phyloP scores from a whole-genome alignment of 1,139 yeast species.

The Suhomyces chickasaworum region DNA sequence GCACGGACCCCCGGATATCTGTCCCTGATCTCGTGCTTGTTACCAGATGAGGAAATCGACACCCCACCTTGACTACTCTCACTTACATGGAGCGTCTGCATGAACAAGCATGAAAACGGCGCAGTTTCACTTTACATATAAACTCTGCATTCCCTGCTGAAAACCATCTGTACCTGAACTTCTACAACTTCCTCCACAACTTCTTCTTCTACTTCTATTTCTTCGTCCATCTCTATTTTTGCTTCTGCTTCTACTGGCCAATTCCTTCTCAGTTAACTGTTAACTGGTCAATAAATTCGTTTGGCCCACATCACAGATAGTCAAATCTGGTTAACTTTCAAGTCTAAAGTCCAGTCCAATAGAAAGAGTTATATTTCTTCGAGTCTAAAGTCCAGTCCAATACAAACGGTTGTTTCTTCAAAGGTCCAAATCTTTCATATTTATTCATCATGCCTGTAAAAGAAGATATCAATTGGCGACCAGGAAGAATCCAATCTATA shows the following conservation, averaged over 20 bases:
- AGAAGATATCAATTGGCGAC: slow-evolving; percentile 27
- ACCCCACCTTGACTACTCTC: not conserved
- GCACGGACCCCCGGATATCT: slow-evolving; percentile 2
- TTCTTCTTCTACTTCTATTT: too few species aligned
- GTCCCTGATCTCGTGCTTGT: not conserved
- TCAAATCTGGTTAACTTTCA: too few species aligned
- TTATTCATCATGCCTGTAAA: slow-evolving; percentile 15
- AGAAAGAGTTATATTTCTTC: too few species aligned
- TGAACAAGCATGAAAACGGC: not conserved
- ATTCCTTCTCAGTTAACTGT: too few species aligned
- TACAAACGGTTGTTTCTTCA: too few species aligned
- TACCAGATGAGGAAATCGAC: not conserved
- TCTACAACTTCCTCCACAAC: not conserved
- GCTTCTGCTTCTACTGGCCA: not conserved
- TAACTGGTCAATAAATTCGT: too few species aligned
- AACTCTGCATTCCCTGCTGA: not conserved
- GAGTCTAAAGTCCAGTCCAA: too few species aligned
- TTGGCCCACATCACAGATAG: too few species aligned
- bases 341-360: too few species aligned
- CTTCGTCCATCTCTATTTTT: not conserved
- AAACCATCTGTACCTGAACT: not conserved
- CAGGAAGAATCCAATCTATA: slow-evolving; percentile 63
- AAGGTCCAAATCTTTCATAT: too few species aligned
- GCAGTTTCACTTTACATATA: slow-evolving; percentile 1
- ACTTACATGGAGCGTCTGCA: not conserved